A percentile compares a stretch with the other conserved stretches of the same genome.
Conservation (phyloP, 2,329 filamentous ascomycete species). For the Penicillium aurantiogriseum region DNA sequence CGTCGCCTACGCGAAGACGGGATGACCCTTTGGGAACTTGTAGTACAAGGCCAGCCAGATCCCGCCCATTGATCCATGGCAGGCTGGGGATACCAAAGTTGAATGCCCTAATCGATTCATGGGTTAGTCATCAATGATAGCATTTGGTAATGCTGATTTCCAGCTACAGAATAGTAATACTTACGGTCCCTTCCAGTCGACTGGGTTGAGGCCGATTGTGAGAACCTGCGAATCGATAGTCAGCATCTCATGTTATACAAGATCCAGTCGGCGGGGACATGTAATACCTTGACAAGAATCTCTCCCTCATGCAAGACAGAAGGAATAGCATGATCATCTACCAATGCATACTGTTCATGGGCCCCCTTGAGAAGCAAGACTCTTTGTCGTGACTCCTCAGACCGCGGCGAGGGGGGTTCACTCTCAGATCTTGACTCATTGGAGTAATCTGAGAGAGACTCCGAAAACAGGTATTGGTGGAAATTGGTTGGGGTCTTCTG, state of each 20-base stretch:
- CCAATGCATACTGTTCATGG: slow-evolving; percentile 52
- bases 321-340: slow-evolving; percentile 49
- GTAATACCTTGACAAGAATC: slow-evolving; percentile 57
- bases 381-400: slow-evolving; percentile 38
- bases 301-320: slow-evolving; percentile 49
- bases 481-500: slow-evolving; percentile 16
- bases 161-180: slow-evolving; percentile 26
- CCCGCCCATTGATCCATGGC: slow-evolving; percentile 68
- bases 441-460: slow-evolving; percentile 3
- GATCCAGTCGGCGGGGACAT: background rate
- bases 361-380: slow-evolving; percentile 53
- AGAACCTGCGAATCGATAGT: slow-evolving; percentile 39
- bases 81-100: slow-evolving; percentile 67
- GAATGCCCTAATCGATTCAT: slow-evolving; percentile 54
- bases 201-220: slow-evolving; percentile 70
- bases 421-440: slow-evolving; percentile 1
- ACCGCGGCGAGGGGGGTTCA: background rate
- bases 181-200: slow-evolving; percentile 73
- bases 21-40: slow-evolving; percentile 43
- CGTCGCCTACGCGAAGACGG: slow-evolving; percentile 57
- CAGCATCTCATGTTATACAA: slow-evolving; percentile 1
- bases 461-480: slow-evolving; percentile 15
- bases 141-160: background rate
- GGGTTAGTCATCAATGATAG: background rate
- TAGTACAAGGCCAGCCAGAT: slow-evolving; percentile 66